A percentile compares a stretch with the other conserved stretches of the same genome.
Evolutionary conservation across 164 flowering plant genomes (phyloP).

Genomic region (Echeveria elegans): DNA sequence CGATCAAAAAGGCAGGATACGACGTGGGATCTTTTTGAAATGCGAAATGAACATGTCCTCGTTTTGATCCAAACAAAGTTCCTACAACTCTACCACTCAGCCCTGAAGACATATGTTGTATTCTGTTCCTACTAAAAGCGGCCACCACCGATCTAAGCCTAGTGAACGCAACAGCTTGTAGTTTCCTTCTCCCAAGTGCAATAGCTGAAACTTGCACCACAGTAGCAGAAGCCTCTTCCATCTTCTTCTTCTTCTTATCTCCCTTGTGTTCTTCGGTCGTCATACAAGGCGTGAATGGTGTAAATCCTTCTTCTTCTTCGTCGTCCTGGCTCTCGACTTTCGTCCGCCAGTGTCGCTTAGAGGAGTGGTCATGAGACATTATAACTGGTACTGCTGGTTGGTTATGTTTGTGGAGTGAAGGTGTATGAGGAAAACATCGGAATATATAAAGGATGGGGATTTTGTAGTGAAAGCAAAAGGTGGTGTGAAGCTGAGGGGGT

Average conservation of each 20-base stretch:
- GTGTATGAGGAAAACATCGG: not conserved
- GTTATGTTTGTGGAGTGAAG: not conserved
- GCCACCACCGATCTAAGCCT: constrained; percentile 38
- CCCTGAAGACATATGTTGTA: constrained; percentile 12
- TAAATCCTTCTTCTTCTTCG: constrained; percentile 1
- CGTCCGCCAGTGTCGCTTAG: constrained; percentile 43
- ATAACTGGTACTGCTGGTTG: constrained; percentile 9
- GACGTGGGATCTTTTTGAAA: constrained; percentile 41
- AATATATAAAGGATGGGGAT: not conserved
- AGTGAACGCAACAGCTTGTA: constrained; percentile 36
- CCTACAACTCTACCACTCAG: constrained; percentile 41
- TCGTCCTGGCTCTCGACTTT: constrained; percentile 41
- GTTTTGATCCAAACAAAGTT: constrained; percentile 45
- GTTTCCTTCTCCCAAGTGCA: constrained; percentile 20
- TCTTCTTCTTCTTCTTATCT: not conserved
- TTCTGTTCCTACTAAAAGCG: constrained; percentile 19
- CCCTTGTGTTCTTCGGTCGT: not conserved
- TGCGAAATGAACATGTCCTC: constrained; percentile 55
- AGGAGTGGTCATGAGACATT: constrained; percentile 39
- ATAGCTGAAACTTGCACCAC: not conserved
- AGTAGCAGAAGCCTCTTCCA: not conserved
- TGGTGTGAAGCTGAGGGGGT: not conserved
- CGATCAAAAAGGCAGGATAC: constrained; percentile 41
- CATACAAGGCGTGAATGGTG: not conserved
- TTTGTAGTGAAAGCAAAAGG: not conserved